Evolutionary conservation across 495 filamentous ascomycete genomes (phyloP), one percentile per base, ranked within the genome.

Genomic region (Penicillium chermesinum): DNA sequence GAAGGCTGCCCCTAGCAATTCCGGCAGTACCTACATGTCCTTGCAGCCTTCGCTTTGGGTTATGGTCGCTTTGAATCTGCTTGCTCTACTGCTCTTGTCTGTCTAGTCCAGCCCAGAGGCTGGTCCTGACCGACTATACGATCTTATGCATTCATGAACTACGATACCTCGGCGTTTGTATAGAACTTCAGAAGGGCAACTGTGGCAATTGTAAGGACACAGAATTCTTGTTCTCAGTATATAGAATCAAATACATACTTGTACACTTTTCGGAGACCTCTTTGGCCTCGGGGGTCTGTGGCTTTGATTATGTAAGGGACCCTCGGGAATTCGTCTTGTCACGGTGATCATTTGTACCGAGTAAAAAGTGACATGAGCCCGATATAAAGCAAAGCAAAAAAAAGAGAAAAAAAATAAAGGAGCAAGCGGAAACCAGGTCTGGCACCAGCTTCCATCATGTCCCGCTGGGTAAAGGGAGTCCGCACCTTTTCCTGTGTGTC

Each of bases 401-500:
- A n/a, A n/a, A n/a, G n/a, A n/a, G n/a, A n/a, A n/a, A 13, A 33
- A 33, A 43, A 10, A 30, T 21, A 22, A 30, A 30, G 10, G 25
- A 5, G 5, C 25, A 30, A 10, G 25, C 10, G 25, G 25, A 10
- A 30, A 30, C 5, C 10, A 10, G 25, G 25, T 5, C 25, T 30
- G 12, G 34, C 19, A 25, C 30, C 30, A 40, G 25, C 21, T 20
- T 10, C 13, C 41, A 59, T 44, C 16, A 67, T 68, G 63, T 62
- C 57, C 49, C 57, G 58, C 15, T 54, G 53, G 43, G 42, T 57
- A 35, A 57, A 58, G 34, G 44, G 62, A 3, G 56, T 57, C 22
- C 50, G 54, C 48, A 63, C 53, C 15, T 60, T 69, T 20, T 65
- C 61, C 21, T 45, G 63, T 67, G 58, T 49, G 61, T 52, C 37